Conservation (phyloP, 495 filamentous ascomycete genomes). For the Talaromyces stipitatus region DNA sequence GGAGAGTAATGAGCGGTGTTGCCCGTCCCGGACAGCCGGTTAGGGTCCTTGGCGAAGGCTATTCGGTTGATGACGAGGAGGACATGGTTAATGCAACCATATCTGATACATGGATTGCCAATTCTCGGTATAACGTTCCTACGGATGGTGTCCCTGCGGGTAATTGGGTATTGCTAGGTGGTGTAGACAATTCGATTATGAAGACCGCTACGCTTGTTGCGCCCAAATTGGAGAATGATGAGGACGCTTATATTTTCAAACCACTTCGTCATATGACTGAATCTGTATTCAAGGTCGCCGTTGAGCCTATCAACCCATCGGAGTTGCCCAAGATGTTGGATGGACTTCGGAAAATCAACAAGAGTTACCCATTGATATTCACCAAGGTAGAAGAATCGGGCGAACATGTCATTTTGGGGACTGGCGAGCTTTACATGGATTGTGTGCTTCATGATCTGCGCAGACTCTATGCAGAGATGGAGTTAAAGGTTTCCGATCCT, state of each 20-base stretch:
- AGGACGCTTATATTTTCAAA: conserved; percentile 91
- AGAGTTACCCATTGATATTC: conserved; percentile 88
- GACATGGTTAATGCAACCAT: conserved; percentile 93
- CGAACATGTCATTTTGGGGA: conserved; percentile 90
- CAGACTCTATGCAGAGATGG: conserved; percentile 95
- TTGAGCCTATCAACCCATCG: conserved; percentile 96
- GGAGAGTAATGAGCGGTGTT: conserved; percentile 89
- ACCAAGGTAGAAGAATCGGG: conserved; percentile 99
- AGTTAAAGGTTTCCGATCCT: conserved; percentile 95
- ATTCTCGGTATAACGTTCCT: conserved; percentile 86
- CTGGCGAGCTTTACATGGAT: conserved; percentile 97
- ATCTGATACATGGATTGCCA: conserved; percentile 83
- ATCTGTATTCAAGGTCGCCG: conserved; percentile 94
- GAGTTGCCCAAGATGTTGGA: conserved; percentile 99
- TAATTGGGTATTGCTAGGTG: conserved; percentile 86
- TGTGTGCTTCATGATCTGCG: conserved; percentile 95
- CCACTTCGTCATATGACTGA: conserved; percentile 93
- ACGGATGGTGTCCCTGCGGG: conserved; percentile 89
- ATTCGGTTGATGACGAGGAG: conserved; percentile 95
- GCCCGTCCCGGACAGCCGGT: conserved; percentile 75
- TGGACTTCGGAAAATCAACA: conserved; percentile 92
- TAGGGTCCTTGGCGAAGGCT: conserved; percentile 89
- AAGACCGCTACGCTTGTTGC: conserved; percentile 96
- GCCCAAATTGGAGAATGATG: conserved; percentile 68
- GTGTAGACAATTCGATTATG: conserved; percentile 96